Conservation (phyloP, 2,329 filamentous ascomycete species). For the Fusarium sp. region DNA sequence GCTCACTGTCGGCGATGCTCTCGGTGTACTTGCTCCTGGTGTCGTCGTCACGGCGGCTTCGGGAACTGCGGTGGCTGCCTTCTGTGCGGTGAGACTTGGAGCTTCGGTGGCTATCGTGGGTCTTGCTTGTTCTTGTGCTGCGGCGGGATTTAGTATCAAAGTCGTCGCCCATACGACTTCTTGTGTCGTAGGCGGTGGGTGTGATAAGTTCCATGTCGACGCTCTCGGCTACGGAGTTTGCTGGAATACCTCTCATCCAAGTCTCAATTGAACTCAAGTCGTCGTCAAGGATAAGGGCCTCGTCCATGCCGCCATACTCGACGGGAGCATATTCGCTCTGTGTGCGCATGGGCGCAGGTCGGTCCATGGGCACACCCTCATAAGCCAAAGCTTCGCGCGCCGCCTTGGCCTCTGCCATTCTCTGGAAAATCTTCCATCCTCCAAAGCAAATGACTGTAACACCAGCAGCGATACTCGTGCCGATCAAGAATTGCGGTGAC, state of each 20-base stretch:
- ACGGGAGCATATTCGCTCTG: slow-evolving; percentile 49
- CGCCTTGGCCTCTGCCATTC: slow-evolving; percentile 66
- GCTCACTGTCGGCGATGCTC: slow-evolving; percentile 57
- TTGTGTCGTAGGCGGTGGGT: slow-evolving; percentile 64
- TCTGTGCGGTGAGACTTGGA: slow-evolving; percentile 48
- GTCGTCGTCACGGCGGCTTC: slow-evolving; percentile 44
- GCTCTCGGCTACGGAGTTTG: slow-evolving; percentile 58
- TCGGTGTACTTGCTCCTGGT: slow-evolving; percentile 43
- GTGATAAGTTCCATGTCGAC: slow-evolving; percentile 70
- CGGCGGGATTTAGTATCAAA: slow-evolving; percentile 55
- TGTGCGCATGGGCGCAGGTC: slow-evolving; percentile 45
- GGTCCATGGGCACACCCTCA: slow-evolving; percentile 42
- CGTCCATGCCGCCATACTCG: slow-evolving; percentile 59
- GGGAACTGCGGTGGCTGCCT: slow-evolving; percentile 45
- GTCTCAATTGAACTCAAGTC: slow-evolving; percentile 69
- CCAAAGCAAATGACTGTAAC: slow-evolving; percentile 97
- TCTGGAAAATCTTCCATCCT: slow-evolving; percentile 97
- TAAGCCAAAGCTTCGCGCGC: slow-evolving; percentile 49
- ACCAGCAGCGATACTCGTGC: slow-evolving; percentile 87
- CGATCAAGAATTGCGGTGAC: slow-evolving; percentile 94
- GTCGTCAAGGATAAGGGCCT: slow-evolving; percentile 69
- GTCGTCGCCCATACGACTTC: slow-evolving; percentile 53
- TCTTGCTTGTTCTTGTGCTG: slow-evolving; percentile 51
- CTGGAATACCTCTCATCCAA: slow-evolving; percentile 69
- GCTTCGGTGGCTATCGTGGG: slow-evolving; percentile 48